A percentile compares a stretch with the other conserved stretches of the same genome.
Evolutionary conservation across 805 yeast species (phyloP).

Genomic region (Komagataella populi): DNA sequence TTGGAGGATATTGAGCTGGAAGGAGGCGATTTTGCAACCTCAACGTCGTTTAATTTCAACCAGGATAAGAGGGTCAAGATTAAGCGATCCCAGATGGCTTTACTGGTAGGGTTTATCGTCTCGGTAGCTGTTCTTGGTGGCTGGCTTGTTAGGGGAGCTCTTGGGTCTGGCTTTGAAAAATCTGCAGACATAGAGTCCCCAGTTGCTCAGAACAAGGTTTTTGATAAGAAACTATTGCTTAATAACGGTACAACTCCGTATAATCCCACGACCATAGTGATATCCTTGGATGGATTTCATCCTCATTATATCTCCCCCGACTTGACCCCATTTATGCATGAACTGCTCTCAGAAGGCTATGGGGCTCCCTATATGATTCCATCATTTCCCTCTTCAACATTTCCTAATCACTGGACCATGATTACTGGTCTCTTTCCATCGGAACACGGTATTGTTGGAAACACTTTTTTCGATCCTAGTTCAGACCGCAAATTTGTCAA

Average conservation of each 20-base stretch:
- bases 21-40: slow-evolving; percentile 1
- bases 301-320: slow-evolving; percentile 66
- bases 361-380: slow-evolving; percentile 81
- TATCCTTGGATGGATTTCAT: slow-evolving; percentile 84
- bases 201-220: not conserved
- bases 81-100: not conserved
- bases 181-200: not conserved
- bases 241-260: slow-evolving; percentile 57
- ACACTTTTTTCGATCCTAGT: slow-evolving; percentile 58
- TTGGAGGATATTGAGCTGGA: not conserved
- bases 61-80: not conserved
- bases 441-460: slow-evolving; percentile 80
- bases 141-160: not conserved
- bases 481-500: slow-evolving; percentile 45
- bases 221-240: slow-evolving; percentile 11
- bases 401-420: slow-evolving; percentile 87
- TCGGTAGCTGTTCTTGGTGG: not conserved
- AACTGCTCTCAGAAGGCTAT: slow-evolving; percentile 33
- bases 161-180: not conserved
- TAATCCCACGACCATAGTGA: slow-evolving; percentile 66
- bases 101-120: not conserved
- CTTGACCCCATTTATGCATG: slow-evolving; percentile 60
- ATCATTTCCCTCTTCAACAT: slow-evolving; percentile 78
- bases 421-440: slow-evolving; percentile 79
- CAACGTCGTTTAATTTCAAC: not conserved